These are phyloP conservation scores for Blastobotrys malaysiensis DNA, from an alignment of 1,139 yeast genomes.

Conservation along the genomic window DNA sequence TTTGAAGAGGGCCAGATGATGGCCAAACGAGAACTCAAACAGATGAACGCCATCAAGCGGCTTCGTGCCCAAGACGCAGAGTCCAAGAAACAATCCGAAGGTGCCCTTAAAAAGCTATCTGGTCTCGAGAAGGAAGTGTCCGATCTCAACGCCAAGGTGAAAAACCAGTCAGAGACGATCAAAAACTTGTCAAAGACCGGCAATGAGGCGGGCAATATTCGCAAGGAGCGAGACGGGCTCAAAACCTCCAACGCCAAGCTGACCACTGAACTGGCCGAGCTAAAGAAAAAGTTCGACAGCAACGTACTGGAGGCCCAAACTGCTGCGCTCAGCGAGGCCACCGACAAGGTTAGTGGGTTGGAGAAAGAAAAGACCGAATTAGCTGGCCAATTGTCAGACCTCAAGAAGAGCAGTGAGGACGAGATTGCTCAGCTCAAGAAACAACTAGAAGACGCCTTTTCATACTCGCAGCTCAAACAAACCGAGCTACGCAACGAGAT, in stretches of 20 bases:
- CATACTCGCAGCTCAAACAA: slow-evolving; percentile 17
- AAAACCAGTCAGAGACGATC: slow-evolving; percentile 15
- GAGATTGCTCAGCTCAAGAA: slow-evolving; percentile 24
- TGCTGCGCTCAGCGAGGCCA: slow-evolving; percentile 23
- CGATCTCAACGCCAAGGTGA: slow-evolving; percentile 15
- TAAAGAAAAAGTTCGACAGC: slow-evolving; percentile 24
- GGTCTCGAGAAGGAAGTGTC: slow-evolving; percentile 20
- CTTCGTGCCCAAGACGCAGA: slow-evolving; percentile 47
- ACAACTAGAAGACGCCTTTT: slow-evolving; percentile 15
- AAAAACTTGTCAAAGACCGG: slow-evolving; percentile 20
- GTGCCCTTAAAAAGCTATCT: slow-evolving; percentile 19
- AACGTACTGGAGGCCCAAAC: slow-evolving; percentile 20
- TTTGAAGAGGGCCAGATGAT: slow-evolving; percentile 75
- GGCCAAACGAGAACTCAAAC: slow-evolving; percentile 66
- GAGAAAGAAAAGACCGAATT: slow-evolving; percentile 18
- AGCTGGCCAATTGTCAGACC: slow-evolving; percentile 16
- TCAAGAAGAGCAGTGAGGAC: slow-evolving; percentile 12
- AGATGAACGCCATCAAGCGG: slow-evolving; percentile 61
- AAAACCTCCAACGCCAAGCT: slow-evolving; percentile 16
- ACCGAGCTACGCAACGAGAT: slow-evolving; percentile 29
- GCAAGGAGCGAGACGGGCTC: slow-evolving; percentile 16
- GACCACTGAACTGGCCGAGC: slow-evolving; percentile 19
- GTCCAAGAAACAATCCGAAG: slow-evolving; percentile 22
- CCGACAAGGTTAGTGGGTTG: slow-evolving; percentile 16
- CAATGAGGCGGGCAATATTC: slow-evolving; percentile 20